Evolutionary conservation across 140 eudicot genomes (phyloP).

Genomic region (Oenanthe javanica): DNA sequence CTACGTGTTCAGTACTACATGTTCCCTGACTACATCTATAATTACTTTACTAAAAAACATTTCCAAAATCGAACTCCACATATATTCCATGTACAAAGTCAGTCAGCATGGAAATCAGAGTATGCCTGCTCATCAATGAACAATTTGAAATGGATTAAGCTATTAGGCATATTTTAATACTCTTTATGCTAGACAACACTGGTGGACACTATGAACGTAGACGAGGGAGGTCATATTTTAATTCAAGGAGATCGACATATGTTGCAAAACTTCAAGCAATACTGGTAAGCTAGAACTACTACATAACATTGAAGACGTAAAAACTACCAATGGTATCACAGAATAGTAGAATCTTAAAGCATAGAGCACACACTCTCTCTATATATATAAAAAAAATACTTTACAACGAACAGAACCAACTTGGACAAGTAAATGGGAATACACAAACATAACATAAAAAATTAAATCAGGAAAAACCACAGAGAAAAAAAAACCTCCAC

Average conservation of each 20-base stretch:
- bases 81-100: background rate
- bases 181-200: background rate
- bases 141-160: background rate
- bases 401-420: no score
- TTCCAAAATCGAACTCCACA: background rate
- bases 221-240: background rate
- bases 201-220: background rate
- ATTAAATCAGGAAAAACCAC: background rate
- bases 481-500: background rate
- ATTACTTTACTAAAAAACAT: background rate
- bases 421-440: background rate
- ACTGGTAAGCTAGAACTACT: background rate
- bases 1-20: background rate
- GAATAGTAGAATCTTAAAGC: background rate
- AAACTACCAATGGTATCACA: background rate
- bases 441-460: background rate
- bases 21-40: background rate
- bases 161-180: background rate
- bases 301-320: background rate
- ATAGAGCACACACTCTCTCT: background rate
- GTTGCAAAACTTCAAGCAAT: background rate
- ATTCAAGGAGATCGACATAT: background rate
- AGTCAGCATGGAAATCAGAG: background rate
- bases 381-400: background rate
- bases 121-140: background rate